A percentile compares a stretch with the other conserved stretches of the same genome.
Evolutionary conservation across 257 asterid species (phyloP).

Genomic region (Solanum chmielewskii): DNA sequence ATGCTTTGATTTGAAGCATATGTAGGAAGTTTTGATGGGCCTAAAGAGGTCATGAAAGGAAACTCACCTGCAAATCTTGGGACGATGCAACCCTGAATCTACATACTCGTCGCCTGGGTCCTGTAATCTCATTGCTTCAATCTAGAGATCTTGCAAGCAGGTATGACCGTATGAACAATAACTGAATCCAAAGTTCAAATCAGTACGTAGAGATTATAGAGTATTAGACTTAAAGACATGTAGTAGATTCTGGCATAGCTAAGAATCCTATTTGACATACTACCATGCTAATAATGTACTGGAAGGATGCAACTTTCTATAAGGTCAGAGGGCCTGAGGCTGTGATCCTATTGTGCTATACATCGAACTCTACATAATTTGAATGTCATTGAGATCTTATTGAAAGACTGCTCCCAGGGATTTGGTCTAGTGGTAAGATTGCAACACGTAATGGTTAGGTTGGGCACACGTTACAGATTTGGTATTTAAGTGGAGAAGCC

Average conservation of each 20-base stretch:
- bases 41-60: not conserved
- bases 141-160: not conserved
- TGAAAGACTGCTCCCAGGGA: not conserved
- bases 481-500: not conserved
- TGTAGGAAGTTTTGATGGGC: not conserved
- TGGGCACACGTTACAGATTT: not conserved
- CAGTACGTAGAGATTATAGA: not conserved
- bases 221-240: not conserved
- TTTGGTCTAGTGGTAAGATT: not conserved
- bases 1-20: not conserved
- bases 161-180: not conserved
- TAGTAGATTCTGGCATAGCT: not conserved
- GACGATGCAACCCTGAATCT: not conserved
- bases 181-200: not conserved
- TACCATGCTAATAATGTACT: not conserved
- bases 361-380: not conserved
- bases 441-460: not conserved
- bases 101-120: not conserved
- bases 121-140: not conserved
- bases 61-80: not conserved
- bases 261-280: not conserved
- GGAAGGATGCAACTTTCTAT: not conserved
- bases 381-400: not conserved
- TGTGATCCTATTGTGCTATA: not conserved
- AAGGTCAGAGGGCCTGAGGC: not conserved